Conservation (phyloP, 176 grass and related monocot genomes). For the Oropetium thomaeum region DNA sequence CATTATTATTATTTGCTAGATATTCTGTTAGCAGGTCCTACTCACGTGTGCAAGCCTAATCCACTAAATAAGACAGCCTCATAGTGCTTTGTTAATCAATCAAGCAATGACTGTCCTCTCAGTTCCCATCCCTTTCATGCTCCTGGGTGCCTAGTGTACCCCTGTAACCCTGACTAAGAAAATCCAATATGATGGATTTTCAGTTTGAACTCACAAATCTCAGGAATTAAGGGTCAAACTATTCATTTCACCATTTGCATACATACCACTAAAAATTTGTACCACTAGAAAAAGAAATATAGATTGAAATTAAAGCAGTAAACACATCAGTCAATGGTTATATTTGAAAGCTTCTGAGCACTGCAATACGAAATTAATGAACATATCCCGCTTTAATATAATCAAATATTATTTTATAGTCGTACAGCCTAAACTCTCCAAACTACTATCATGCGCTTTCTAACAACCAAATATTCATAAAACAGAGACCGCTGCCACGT, state of each 20-base stretch:
- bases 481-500: neutral
- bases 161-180: conserved; percentile 9
- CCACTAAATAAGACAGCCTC: neutral
- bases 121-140: neutral
- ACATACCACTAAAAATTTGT: neutral
- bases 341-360: neutral
- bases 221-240: neutral
- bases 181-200: conserved; percentile 9
- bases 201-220: neutral
- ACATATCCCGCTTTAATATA: neutral
- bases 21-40: neutral
- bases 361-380: neutral
- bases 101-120: neutral
- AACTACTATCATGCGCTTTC: neutral
- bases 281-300: neutral
- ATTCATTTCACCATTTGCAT: conserved; percentile 2
- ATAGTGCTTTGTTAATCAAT: neutral
- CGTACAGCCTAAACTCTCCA: neutral
- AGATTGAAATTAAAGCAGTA: neutral
- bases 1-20: neutral
- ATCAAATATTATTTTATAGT: neutral
- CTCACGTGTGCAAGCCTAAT: neutral
- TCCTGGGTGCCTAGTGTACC: too few species aligned
- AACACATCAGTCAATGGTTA: neutral
- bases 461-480: neutral